phyloP scores from a whole-genome alignment of 2,329 filamentous ascomycete species.

The Spiromastix sp. region DNA sequence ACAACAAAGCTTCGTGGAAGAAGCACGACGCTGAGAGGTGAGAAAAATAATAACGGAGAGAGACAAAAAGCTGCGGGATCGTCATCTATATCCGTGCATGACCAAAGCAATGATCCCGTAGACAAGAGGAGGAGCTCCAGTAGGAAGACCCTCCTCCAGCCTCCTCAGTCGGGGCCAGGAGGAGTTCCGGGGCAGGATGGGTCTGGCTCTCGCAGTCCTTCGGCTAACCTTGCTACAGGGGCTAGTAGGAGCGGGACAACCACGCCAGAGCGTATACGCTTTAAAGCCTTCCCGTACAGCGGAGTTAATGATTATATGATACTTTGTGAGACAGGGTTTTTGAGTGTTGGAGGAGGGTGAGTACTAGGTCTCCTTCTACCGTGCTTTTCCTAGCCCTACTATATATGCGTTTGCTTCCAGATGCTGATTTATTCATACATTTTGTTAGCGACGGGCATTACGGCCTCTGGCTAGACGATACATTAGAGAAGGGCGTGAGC shows the following conservation, averaged over 20 bases:
- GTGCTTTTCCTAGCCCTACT: slow-evolving; percentile 1
- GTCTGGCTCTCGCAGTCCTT: too few species aligned
- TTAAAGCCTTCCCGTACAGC: slow-evolving; percentile 95
- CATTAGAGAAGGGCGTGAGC: slow-evolving; percentile 73
- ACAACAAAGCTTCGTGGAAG: slow-evolving; percentile 49
- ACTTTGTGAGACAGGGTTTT: slow-evolving; percentile 73
- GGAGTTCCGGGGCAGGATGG: too few species aligned
- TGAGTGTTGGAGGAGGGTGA: slow-evolving; percentile 74
- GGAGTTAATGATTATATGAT: slow-evolving; percentile 96
- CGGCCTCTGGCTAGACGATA: slow-evolving; percentile 85
- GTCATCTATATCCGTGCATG: too few species aligned
- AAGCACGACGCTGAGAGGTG: slow-evolving; percentile 46
- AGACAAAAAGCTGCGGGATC: not conserved
- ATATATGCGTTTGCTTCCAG: too few species aligned
- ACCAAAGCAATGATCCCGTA: not conserved
- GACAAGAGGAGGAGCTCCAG: not conserved
- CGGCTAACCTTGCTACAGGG: slow-evolving; percentile 18
- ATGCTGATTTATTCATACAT: not conserved
- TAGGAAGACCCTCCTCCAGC: not conserved
- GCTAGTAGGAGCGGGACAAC: slow-evolving; percentile 37
- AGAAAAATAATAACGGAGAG: slow-evolving; percentile 13
- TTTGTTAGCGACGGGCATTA: slow-evolving; percentile 62
- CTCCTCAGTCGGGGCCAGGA: not conserved
- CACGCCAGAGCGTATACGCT: slow-evolving; percentile 68
- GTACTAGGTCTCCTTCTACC: slow-evolving; percentile 14